Conservation (phyloP, 164 flowering plant species). For the Dillenia turbinata region DNA sequence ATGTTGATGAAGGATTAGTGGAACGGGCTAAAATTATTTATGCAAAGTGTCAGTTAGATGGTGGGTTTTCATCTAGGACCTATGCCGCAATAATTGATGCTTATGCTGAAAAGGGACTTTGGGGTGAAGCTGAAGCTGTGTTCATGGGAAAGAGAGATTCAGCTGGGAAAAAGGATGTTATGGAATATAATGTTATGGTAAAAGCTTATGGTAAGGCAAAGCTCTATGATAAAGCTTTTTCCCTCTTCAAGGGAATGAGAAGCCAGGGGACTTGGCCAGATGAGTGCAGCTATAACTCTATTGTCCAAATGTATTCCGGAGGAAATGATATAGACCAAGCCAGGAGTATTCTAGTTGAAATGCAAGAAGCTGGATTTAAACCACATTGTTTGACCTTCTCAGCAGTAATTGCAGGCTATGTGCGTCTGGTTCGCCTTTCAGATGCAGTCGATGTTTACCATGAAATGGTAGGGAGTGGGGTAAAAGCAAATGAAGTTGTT, state of each 20-base stretch:
- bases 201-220: slow-evolving; percentile 84
- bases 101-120: slow-evolving; percentile 79
- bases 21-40: slow-evolving; percentile 46
- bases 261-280: slow-evolving; percentile 87
- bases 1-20: slow-evolving; percentile 41
- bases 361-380: slow-evolving; percentile 63
- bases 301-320: slow-evolving; percentile 76
- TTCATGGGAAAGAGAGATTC: slow-evolving; percentile 45
- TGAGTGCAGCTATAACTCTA: slow-evolving; percentile 79
- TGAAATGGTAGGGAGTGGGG: slow-evolving; percentile 53
- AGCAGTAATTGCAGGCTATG: slow-evolving; percentile 64
- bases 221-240: slow-evolving; percentile 72
- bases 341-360: slow-evolving; percentile 52
- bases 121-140: slow-evolving; percentile 77
- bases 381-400: slow-evolving; percentile 69
- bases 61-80: slow-evolving; percentile 41
- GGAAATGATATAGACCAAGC: slow-evolving; percentile 59
- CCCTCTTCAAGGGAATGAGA: slow-evolving; percentile 70
- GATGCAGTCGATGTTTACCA: slow-evolving; percentile 59
- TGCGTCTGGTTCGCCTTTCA: slow-evolving; percentile 45
- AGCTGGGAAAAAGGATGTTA: slow-evolving; percentile 40
- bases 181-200: slow-evolving; percentile 85
- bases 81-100: slow-evolving; percentile 74
- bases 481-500: slow-evolving; percentile 80
- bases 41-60: slow-evolving; percentile 28